Conservation (phyloP, 2,329 filamentous ascomycete species). For the Bimuria novae-zelandiae region DNA sequence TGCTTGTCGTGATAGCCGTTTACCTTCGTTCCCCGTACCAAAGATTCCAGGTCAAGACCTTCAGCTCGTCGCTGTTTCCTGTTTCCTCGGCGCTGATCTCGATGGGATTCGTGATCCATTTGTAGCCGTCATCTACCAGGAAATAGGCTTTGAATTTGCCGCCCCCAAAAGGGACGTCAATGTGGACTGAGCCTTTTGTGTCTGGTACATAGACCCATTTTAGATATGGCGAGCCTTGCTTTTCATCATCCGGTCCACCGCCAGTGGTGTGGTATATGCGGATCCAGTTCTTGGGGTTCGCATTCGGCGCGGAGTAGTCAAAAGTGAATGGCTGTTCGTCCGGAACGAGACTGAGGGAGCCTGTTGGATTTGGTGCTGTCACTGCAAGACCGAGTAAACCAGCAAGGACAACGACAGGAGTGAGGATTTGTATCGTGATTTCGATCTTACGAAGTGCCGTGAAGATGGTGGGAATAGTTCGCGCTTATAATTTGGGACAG, state of each 20-base stretch:
- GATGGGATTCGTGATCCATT: slow-evolving; percentile 14
- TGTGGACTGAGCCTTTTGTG: slow-evolving; percentile 2
- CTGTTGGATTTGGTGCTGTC: not conserved
- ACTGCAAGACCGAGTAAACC: not conserved
- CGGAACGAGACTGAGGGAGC: slow-evolving; percentile 1
- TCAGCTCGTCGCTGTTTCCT: slow-evolving; percentile 6
- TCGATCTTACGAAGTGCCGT: not conserved
- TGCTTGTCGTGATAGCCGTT: slow-evolving; percentile 15
- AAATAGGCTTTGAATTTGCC: slow-evolving; percentile 16
- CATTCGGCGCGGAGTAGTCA: slow-evolving; percentile 7
- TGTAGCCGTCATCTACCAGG: slow-evolving; percentile 14
- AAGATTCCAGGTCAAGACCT: slow-evolving; percentile 11
- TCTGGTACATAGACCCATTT: slow-evolving; percentile 10
- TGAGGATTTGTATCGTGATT: not conserved
- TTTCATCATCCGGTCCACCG: slow-evolving; percentile 9
- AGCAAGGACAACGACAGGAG: not conserved
- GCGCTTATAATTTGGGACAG: not conserved
- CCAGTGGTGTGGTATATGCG: slow-evolving; percentile 12
- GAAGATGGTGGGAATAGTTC: not conserved
- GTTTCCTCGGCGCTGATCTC: slow-evolving; percentile 2
- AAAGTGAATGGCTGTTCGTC: slow-evolving; percentile 3
- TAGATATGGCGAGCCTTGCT: slow-evolving; percentile 6
- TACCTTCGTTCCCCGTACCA: slow-evolving; percentile 16
- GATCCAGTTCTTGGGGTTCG: slow-evolving; percentile 16
- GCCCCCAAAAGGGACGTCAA: slow-evolving; percentile 7